Evolutionary conservation across 2,329 filamentous ascomycete species (phyloP).

Genomic region (Cladosporium sp.): DNA sequence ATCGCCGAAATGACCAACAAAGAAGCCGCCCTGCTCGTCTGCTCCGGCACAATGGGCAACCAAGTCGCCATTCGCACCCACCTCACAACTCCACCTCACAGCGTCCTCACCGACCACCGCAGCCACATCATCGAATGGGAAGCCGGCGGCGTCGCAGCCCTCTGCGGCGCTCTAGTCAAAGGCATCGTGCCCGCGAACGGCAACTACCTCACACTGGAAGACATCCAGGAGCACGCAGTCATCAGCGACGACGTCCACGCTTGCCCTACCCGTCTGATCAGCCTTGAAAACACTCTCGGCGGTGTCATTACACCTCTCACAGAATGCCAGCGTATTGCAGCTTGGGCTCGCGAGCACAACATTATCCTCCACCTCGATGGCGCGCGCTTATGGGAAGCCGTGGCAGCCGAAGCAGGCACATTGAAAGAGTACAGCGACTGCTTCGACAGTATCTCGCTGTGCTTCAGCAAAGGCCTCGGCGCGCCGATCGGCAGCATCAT

Average conservation of each 20-base stretch:
- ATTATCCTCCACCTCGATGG: slow-evolving; percentile 76
- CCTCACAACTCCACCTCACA: slow-evolving; percentile 73
- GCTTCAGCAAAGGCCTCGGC: slow-evolving; percentile 78
- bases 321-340: slow-evolving; percentile 65
- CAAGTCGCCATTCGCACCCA: slow-evolving; percentile 77
- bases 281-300: slow-evolving; percentile 79
- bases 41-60: slow-evolving; percentile 93
- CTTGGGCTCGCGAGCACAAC: slow-evolving; percentile 59
- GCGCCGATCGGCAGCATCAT: slow-evolving; percentile 76
- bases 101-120: slow-evolving; percentile 72
- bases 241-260: slow-evolving; percentile 68
- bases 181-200: slow-evolving; percentile 66
- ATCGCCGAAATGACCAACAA: slow-evolving; percentile 71
- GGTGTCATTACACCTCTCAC: slow-evolving; percentile 73
- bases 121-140: slow-evolving; percentile 73
- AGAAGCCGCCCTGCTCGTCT: slow-evolving; percentile 72
- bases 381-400: slow-evolving; percentile 77
- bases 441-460: slow-evolving; percentile 72
- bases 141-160: slow-evolving; percentile 63
- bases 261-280: slow-evolving; percentile 77
- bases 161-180: slow-evolving; percentile 68
- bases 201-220: slow-evolving; percentile 69
- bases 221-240: slow-evolving; percentile 63
- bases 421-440: slow-evolving; percentile 63
- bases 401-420: slow-evolving; percentile 63